Base-by-base conservation (phyloP, 495 filamentous ascomycete species). In the Penicillium dipodomyicola region DNA sequence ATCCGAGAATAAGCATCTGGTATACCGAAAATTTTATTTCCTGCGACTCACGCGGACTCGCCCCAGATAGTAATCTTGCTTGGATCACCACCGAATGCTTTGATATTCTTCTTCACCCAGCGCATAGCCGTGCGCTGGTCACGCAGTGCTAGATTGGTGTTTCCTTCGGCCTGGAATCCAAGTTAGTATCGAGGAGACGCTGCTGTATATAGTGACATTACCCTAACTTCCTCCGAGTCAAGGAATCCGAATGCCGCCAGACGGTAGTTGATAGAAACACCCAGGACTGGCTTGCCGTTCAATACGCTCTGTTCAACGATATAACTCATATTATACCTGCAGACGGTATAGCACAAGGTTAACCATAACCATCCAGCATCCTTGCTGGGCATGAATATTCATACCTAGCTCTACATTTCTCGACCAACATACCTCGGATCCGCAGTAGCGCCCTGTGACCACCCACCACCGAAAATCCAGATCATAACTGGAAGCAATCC, bases 231-330 rank as follows among this genome's bases (percentile, higher is more conserved):
- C 47, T 69, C 52, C 9, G 71, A 74, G 5, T 88, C 86, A 8
- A 91, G 69, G 54, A 90, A 90, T 1, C 89, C 89, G 71, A 83
- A 88, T 0, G 85, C 73, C 0, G 87, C 85, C 25, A 91, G 78
- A 7, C 89, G 83, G 59, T 91, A 91, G 60, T 90, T 91, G 68
- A 91, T 85, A 59, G 84, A 85, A 8, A 92, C 83, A 27, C 89
- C 75, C 7, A 92, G 65, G 45, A 91, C 80, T 3, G 85, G 84
- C 62, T 87, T 84, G 1, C 75, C 78, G 45, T 65, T 69, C 41
- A 67, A 39, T 3, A 60, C 68, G 11, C 69, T 66, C 46, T 74
- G 71, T 22, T 66, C 62, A 11, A 70, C 56, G 17, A 74, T 62
- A 56, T 74, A 74, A 29, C 67, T 74, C 71, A 74, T 65, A 14